These are phyloP conservation scores for Vachellia collinsii DNA, from an alignment of 306 rosid genomes.

Conservation along the genomic window DNA sequence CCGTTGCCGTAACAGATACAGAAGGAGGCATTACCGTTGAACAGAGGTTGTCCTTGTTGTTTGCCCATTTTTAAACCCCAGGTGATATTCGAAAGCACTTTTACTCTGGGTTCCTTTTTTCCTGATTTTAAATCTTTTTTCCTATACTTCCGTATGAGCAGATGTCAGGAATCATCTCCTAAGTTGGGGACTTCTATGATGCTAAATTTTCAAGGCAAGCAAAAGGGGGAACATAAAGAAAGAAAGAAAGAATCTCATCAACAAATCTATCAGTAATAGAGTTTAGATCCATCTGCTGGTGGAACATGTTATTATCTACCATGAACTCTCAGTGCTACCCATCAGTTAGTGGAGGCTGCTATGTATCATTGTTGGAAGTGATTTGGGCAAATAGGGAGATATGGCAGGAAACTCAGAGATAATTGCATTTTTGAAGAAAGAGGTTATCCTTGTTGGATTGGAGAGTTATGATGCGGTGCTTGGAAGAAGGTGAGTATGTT, in stretches of 20 bases:
- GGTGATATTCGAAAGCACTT: conserved; percentile 15
- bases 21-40: conserved; percentile 45
- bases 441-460: conserved; percentile 59
- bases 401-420: conserved; percentile 67
- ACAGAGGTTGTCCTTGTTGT: conserved; percentile 28
- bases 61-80: background rate
- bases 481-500: conserved; percentile 67
- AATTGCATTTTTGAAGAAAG: conserved; percentile 67
- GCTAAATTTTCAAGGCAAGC: background rate
- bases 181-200: conserved; percentile 18
- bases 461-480: conserved; percentile 79
- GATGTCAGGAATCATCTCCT: background rate
- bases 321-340: conserved; percentile 70
- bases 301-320: conserved; percentile 68
- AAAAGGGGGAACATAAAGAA: conserved; percentile 3
- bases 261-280: conserved; percentile 9
- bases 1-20: conserved; percentile 40
- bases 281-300: background rate
- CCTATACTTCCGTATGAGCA: background rate
- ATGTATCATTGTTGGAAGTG: conserved; percentile 53
- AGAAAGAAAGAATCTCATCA: conserved; percentile 5
- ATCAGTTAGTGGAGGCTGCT: conserved; percentile 68
- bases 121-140: background rate
- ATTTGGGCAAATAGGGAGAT: conserved; percentile 72
- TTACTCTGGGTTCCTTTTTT: background rate